Evolutionary conservation across 1,284 basidiomycete genomes (phyloP).

Genomic region (Erythrobasidium hasegawianum): DNA sequence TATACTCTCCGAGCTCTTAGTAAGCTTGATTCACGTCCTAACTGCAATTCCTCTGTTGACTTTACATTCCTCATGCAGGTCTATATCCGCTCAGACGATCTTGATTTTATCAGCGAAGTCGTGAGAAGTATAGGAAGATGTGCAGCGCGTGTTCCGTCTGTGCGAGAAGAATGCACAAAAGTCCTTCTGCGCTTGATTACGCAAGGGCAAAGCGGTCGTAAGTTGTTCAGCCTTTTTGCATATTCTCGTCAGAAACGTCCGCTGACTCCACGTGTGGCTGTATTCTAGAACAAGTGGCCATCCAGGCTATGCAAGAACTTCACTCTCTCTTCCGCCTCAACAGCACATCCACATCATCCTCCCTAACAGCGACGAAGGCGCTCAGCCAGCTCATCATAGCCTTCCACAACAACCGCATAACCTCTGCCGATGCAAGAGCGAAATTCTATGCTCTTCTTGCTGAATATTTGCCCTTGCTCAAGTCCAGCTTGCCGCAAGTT

Average conservation of each 20-base stretch:
- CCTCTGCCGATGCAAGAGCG: slow-evolving; percentile 70
- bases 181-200: slow-evolving; percentile 17
- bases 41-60: too few relatives aligned
- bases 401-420: slow-evolving; percentile 66
- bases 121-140: slow-evolving; percentile 73
- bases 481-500: slow-evolving; percentile 49
- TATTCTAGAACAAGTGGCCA: neutral
- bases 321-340: neutral
- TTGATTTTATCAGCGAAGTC: slow-evolving; percentile 64
- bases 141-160: slow-evolving; percentile 63
- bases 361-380: slow-evolving; percentile 45
- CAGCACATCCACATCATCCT: neutral
- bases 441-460: slow-evolving; percentile 88
- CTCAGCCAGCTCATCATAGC: slow-evolving; percentile 66
- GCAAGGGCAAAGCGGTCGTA: slow-evolving; percentile 1
- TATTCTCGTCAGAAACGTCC: neutral
- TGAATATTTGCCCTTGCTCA: slow-evolving; percentile 61
- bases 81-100: slow-evolving; percentile 68
- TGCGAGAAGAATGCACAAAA: slow-evolving; percentile 62
- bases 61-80: too few relatives aligned
- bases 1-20: slow-evolving; percentile 74
- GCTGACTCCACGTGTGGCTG: neutral
- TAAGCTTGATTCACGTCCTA: too few relatives aligned
- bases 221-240: neutral
- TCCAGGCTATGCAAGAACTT: neutral